These are phyloP conservation scores for Solanum hybrid DNA, from an alignment of 305 asterid genomes.

Conservation along the genomic window DNA sequence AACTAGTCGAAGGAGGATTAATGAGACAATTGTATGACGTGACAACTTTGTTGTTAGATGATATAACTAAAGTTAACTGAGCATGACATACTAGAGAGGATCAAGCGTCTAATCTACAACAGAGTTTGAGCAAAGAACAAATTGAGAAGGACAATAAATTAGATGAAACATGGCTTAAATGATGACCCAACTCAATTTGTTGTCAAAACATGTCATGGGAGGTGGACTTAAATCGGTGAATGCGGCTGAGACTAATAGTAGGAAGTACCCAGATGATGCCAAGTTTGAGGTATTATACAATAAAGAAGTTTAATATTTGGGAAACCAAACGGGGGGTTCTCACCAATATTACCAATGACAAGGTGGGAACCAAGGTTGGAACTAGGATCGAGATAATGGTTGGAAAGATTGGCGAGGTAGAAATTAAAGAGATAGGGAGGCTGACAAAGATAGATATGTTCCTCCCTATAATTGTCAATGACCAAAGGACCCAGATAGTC, in stretches of 20 bases:
- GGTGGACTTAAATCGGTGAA: background rate
- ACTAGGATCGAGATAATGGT: background rate
- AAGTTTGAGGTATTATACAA: background rate
- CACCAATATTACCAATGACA: background rate
- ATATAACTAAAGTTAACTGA: too few relatives aligned
- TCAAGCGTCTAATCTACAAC: too few relatives aligned
- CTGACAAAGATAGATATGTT: too few relatives aligned
- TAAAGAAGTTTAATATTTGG: background rate
- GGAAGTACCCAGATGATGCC: background rate
- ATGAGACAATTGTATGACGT: too few relatives aligned
- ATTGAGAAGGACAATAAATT: background rate
- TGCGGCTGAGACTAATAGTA: background rate
- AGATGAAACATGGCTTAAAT: background rate
- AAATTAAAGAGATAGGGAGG: background rate
- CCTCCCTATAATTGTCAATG: too few relatives aligned
- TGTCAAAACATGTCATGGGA: background rate
- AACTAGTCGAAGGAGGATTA: too few relatives aligned
- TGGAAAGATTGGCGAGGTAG: background rate
- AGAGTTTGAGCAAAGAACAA: too few relatives aligned
- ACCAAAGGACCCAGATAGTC: too few relatives aligned
- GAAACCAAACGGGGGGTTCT: background rate
- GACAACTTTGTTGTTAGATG: too few relatives aligned
- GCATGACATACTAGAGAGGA: too few relatives aligned
- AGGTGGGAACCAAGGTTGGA: background rate
- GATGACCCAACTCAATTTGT: background rate